These are phyloP conservation scores for Zygosaccharomyces sapae DNA, from an alignment of 1,139 yeast genomes.

Conservation along the genomic window DNA sequence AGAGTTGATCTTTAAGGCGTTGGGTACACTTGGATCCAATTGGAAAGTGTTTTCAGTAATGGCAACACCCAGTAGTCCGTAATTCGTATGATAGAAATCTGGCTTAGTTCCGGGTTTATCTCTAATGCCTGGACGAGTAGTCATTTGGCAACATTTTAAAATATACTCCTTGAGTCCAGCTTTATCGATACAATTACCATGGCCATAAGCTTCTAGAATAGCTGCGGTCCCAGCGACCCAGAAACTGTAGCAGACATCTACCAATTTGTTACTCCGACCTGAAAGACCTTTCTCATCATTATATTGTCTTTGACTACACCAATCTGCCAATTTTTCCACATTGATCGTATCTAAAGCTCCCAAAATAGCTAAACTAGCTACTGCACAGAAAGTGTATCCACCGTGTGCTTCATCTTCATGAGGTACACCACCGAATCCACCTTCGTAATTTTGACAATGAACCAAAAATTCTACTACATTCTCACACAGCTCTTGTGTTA, in stretches of 20 bases:
- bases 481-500: slow-evolving; percentile 56
- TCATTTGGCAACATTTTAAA: slow-evolving; percentile 66
- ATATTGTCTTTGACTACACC: slow-evolving; percentile 71
- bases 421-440: slow-evolving; percentile 87
- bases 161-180: slow-evolving; percentile 61
- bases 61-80: slow-evolving; percentile 73
- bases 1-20: slow-evolving; percentile 13
- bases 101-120: slow-evolving; percentile 84
- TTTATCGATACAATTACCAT: slow-evolving; percentile 45
- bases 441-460: slow-evolving; percentile 85
- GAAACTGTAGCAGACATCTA: slow-evolving; percentile 93
- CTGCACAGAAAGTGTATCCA: slow-evolving; percentile 89
- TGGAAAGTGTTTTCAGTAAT: slow-evolving; percentile 54
- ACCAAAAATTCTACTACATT: slow-evolving; percentile 59
- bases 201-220: slow-evolving; percentile 39
- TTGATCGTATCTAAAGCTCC: slow-evolving; percentile 36
- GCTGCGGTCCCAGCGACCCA: slow-evolving; percentile 91
- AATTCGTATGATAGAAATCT: slow-evolving; percentile 90
- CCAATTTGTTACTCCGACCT: slow-evolving; percentile 89
- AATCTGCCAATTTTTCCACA: slow-evolving; percentile 46
- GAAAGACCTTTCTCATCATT: slow-evolving; percentile 76
- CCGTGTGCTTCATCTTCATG: slow-evolving; percentile 86
- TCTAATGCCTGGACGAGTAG: slow-evolving; percentile 61
- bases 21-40: slow-evolving; percentile 18
- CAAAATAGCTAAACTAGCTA: slow-evolving; percentile 57